Base-by-base conservation (phyloP, 1,284 basidiomycete species). In the Boletus albobrunnescens region DNA sequence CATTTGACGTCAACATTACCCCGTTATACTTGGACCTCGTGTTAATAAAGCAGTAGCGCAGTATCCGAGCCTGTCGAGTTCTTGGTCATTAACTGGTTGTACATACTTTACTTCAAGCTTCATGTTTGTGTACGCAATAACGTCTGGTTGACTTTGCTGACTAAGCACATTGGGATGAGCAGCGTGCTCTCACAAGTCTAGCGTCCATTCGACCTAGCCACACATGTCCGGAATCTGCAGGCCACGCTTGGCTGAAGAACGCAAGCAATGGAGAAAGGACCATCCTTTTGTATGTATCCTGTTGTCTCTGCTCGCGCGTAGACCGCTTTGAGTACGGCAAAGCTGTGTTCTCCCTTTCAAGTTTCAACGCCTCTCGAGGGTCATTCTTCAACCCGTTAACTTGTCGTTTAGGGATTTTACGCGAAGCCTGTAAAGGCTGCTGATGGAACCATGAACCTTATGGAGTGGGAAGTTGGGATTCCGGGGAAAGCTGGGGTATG, bases 261-360 rank as follows among this genome's bases (percentile, higher is more conserved):
- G 96, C 61, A 99, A 99, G 72, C 92, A 96, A 63, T 99, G 96
- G 96, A 75, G 96, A 54, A 98, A 95, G 68, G 96, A 99, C 61
- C 96, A 99, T 71, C 96, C 96, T 40, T 98, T 96, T 62, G 95
- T 98, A 70, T 69, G 93, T 82, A 33, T 42, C 33, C 1, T 35
- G 10, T 39, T 22, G 17, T 35, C 31, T 42, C 31, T 45, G 20
- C 41, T 41, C 47, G 28, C 23, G 20, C 28, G 6, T 28, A 43
- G 27, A 41, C 41, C 41, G 28, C 33, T 49, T 36, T 26, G 41
- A 36, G 41, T 32, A 11, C 27, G 36, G 35, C 52, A 41, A 32
- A 26, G 10, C 37, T 22, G 31, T 20, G 13, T 12, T 28, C 32
- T 44, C 26, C 28, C 33, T 41, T 50, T 17, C 37, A 32, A 20